Percentiles rank a stretch among this genome's conserved stretches.
These are phyloP conservation scores for Cicer pinnatifidum DNA, from an alignment of 306 rosid species.

Conservation along the genomic window DNA sequence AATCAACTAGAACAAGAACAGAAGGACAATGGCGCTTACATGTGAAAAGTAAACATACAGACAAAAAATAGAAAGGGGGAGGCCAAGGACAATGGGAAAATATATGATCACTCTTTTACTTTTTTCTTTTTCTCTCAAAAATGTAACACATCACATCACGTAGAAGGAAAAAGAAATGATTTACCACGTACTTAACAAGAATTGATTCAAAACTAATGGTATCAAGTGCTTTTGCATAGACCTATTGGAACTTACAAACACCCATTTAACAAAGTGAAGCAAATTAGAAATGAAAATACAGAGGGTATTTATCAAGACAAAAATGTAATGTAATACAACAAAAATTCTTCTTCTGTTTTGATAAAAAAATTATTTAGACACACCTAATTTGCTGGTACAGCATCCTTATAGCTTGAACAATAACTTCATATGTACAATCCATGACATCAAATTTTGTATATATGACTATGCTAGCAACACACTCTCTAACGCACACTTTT, in stretches of 20 bases:
- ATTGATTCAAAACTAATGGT: constrained; percentile 9
- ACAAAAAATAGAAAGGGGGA: neutral
- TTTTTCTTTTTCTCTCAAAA: neutral
- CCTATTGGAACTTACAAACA: constrained; percentile 30
- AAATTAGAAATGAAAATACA: constrained; percentile 32
- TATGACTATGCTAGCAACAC: too few relatives aligned
- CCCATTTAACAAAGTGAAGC: constrained; percentile 21
- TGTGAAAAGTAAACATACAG: neutral
- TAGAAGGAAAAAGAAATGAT: constrained; percentile 19
- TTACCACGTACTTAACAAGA: neutral
- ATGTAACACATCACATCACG: neutral
- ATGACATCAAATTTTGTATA: neutral
- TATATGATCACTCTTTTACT: constrained; percentile 6
- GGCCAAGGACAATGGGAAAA: constrained; percentile 23
- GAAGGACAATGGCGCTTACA: constrained; percentile 32
- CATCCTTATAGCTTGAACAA: neutral
- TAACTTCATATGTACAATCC: neutral
- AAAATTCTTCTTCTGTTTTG: neutral
- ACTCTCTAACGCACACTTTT: too few relatives aligned
- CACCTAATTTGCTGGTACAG: constrained; percentile 12
- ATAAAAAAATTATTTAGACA: constrained; percentile 7
- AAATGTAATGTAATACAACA: neutral
- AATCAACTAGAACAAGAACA: constrained; percentile 63
- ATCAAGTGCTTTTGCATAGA: constrained; percentile 12
- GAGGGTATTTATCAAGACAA: neutral